These are phyloP conservation scores for Pneumocystis jirovecii DNA, from an alignment of 1,139 yeast genomes.

Conservation along the genomic window DNA sequence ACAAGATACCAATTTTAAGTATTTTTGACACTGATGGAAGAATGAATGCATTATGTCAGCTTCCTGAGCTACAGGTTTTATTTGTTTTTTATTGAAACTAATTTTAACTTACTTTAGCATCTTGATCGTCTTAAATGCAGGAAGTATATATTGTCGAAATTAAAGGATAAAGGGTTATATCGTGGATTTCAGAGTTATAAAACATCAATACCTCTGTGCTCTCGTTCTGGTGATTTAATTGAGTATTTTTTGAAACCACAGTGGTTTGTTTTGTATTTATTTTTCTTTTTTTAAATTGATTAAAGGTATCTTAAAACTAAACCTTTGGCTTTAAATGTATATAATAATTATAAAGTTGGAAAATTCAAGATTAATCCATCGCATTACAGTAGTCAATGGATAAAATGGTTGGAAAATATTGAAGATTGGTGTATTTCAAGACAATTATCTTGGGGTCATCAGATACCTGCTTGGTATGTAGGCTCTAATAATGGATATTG, in stretches of 20 bases:
- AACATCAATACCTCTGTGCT: conserved; percentile 7
- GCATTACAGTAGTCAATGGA: conserved; percentile 6
- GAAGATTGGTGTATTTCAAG: conserved; percentile 14
- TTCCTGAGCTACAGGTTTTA: conserved; percentile 3
- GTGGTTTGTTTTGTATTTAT: conserved; percentile 5
- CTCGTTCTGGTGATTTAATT: conserved; percentile 12
- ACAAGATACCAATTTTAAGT: conserved; percentile 1
- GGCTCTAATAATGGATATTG: conserved; percentile 4
- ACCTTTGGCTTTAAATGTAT: conserved; percentile 7
- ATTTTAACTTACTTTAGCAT: not conserved
- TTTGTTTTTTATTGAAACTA: not conserved
- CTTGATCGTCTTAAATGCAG: conserved; percentile 9
- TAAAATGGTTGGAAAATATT: conserved; percentile 9
- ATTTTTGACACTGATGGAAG: conserved; percentile 8
- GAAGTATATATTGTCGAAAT: not conserved
- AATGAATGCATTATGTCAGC: conserved; percentile 2
- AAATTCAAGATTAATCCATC: conserved; percentile 1
- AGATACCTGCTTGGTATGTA: conserved; percentile 8
- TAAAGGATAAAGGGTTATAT: conserved; percentile 2
- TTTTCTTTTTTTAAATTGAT: not conserved
- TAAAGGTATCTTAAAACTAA: conserved; percentile 5
- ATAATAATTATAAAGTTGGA: not conserved
- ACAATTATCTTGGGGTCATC: conserved; percentile 12
- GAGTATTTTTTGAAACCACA: conserved; percentile 11
- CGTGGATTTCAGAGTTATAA: conserved; percentile 1